Evolutionary conservation across 1,284 basidiomycete genomes (phyloP).

Genomic region (Dichomitus squalens): DNA sequence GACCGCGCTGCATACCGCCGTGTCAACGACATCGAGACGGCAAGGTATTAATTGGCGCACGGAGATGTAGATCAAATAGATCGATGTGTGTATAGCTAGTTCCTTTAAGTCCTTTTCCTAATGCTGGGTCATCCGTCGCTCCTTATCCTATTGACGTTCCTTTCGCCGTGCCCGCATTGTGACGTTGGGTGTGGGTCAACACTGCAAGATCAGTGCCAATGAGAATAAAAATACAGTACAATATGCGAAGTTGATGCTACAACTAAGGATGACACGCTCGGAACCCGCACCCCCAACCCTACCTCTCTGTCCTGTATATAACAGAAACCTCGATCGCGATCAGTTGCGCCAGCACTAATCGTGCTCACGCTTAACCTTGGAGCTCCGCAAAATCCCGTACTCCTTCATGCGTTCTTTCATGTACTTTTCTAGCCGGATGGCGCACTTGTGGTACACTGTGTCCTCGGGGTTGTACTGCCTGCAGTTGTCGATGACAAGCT

Average conservation of each 20-base stretch:
- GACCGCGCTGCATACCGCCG: conserved; percentile 48
- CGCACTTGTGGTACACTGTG: conserved; percentile 86
- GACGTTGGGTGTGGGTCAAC: no score
- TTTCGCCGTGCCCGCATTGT: not conserved
- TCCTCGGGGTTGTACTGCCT: conserved; percentile 86
- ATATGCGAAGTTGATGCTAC: not conserved
- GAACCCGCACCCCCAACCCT: not conserved
- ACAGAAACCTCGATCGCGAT: not conserved
- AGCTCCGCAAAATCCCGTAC: conserved; percentile 19
- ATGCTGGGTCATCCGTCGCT: not conserved
- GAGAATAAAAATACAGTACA: not conserved
- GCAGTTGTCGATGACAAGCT: conserved; percentile 92
- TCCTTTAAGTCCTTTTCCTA: not conserved
- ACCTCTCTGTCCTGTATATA: not conserved
- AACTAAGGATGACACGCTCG: not conserved
- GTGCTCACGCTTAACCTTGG: conserved; percentile 22
- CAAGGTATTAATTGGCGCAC: not conserved
- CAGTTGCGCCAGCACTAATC: not conserved
- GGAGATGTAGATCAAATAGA: not conserved
- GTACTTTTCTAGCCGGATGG: conserved; percentile 79
- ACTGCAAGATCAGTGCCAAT: no score
- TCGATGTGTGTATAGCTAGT: not conserved
- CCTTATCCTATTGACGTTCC: not conserved
- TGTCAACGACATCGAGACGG: conserved; percentile 51
- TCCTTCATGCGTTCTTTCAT: conserved; percentile 50